Conservation (phyloP, 1,284 basidiomycete species). For the Ustilago nuda region DNA sequence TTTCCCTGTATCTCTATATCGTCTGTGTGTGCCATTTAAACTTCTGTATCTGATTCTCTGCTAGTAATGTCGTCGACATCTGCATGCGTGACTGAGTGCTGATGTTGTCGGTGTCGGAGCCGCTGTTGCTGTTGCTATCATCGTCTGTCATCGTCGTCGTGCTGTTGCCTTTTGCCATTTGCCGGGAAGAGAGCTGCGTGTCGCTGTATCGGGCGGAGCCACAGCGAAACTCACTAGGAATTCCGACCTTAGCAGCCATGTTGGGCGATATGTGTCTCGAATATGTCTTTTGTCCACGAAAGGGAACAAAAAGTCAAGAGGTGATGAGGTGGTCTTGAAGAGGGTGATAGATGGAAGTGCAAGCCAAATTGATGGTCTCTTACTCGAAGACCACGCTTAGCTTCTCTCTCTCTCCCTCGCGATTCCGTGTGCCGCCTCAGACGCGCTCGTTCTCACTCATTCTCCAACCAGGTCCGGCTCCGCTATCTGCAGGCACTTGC, state of each 20-base stretch:
- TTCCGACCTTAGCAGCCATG: slow-evolving; percentile 63
- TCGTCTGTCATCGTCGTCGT: slow-evolving; percentile 16
- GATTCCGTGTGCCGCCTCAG: background rate
- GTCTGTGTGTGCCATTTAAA: background rate
- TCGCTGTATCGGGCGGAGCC: slow-evolving; percentile 13
- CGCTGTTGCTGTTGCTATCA: slow-evolving; percentile 1
- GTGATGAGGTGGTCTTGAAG: slow-evolving; percentile 45
- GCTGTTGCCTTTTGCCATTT: slow-evolving; percentile 1
- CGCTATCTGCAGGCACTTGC: background rate
- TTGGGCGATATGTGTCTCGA: slow-evolving; percentile 49
- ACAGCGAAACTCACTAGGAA: slow-evolving; percentile 62
- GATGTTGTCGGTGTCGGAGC: slow-evolving; percentile 1
- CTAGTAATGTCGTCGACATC: background rate
- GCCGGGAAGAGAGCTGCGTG: slow-evolving; percentile 23
- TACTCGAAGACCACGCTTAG: slow-evolving; percentile 27
- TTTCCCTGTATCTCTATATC: background rate
- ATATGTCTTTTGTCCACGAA: slow-evolving; percentile 45
- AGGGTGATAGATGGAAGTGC: slow-evolving; percentile 49
- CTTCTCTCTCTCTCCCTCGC: background rate
- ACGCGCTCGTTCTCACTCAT: background rate
- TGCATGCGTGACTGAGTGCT: background rate
- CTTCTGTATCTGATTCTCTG: background rate
- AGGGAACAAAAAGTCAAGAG: slow-evolving; percentile 41
- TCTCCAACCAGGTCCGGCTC: background rate
- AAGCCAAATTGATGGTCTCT: slow-evolving; percentile 35